Base-by-base conservation (phyloP, 345 rosid genomes). In the Nasturtium officinale region DNA sequence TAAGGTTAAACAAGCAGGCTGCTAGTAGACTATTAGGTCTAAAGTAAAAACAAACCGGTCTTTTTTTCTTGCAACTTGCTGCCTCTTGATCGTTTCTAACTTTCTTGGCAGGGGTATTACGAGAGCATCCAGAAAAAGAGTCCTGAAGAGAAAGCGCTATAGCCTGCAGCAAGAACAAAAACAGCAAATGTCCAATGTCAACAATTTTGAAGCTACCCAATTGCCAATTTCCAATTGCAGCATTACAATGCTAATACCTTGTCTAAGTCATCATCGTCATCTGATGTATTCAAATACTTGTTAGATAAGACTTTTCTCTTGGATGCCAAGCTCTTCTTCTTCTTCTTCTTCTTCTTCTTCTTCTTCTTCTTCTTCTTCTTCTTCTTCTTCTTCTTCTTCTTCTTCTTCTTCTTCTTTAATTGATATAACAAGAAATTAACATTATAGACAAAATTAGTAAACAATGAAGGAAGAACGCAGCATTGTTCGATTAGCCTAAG, bases 71-170 rank as follows among this genome's bases (percentile, higher is more conserved):
- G 38, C 54, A 61, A 67, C 21, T 79, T 64, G 52, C 69, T 18
- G 76, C 12, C 43, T 71, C 83, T 57, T 78, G 78, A 63, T 69
- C 32, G 47, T 71, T 80, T 60, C 72, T 85, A 73, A 45, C 77
- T 62, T 13, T 82, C 42, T 76, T 86, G 53, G 47, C 69, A 45
- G 42, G 50, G 55, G 61, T 11, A n/a, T 30, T 55, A 72, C 51
- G 55, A 7, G 87, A 67, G 71, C 35, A 62, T 29, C 74, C 67
- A 7, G 33, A 72, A 17, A 35, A 48, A 70, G 81, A 73, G 65
- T 80, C 86, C 73, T 82, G 85, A 70, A 90, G 78, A 33, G 98
- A 90, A 18, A 90, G 87, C 20, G 92, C 84, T 71, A 89, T 83
- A 53, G 97, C 96, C 96, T 89, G 84, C 50, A 76, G 54, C 28